Conservation (phyloP, 2,329 filamentous ascomycete genomes). For the Chaetomium sp. region DNA sequence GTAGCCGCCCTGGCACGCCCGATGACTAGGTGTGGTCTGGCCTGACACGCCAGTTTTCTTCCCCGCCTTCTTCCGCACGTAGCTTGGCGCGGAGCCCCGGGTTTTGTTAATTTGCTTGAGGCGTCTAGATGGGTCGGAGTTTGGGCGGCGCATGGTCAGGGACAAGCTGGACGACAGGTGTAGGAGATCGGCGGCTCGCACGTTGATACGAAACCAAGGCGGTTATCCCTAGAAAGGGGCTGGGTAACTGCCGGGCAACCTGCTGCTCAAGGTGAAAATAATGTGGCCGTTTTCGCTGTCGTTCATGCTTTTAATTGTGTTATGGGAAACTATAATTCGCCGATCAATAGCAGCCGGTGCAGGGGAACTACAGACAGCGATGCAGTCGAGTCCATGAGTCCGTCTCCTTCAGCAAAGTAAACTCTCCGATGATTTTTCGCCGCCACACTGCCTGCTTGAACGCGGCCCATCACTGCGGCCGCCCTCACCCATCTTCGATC, state of each 20-base stretch:
- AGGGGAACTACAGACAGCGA: not conserved
- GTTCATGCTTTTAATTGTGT: not conserved
- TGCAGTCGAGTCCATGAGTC: not conserved
- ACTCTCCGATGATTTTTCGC: too few relatives aligned
- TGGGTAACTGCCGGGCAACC: not conserved
- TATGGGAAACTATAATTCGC: not conserved
- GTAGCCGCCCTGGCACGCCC: constrained; percentile 40
- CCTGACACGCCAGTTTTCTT: constrained; percentile 29
- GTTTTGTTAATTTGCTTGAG: constrained; percentile 28
- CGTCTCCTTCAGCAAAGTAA: too few relatives aligned
- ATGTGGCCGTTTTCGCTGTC: not conserved
- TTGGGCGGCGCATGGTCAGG: constrained; percentile 1
- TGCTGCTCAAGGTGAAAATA: constrained; percentile 3
- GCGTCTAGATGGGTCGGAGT: constrained; percentile 9
- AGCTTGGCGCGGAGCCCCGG: constrained; percentile 27
- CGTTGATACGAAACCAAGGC: not conserved
- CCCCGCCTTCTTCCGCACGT: constrained; percentile 24
- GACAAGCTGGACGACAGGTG: not conserved
- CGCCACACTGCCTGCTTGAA: not conserved
- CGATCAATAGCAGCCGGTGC: not conserved
- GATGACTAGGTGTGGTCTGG: constrained; percentile 37
- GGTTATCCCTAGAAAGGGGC: not conserved
- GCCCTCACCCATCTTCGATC: not conserved
- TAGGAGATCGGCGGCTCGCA: not conserved
- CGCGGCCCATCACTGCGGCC: not conserved